Conservation (phyloP, 495 filamentous ascomycete genomes). For the Annulohypoxylon moriforme region DNA sequence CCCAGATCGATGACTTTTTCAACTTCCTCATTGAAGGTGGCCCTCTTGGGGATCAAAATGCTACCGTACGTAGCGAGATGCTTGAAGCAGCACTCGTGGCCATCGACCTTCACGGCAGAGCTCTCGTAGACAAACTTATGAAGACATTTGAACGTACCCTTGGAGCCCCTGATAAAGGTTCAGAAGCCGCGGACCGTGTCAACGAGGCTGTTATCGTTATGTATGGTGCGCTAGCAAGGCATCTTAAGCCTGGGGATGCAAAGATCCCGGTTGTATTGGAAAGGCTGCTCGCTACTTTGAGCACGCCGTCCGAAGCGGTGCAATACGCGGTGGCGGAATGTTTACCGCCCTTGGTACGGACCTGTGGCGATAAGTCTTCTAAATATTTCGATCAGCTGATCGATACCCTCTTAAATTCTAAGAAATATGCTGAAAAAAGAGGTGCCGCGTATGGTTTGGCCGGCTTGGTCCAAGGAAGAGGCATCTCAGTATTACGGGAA, state of each 20-base stretch:
- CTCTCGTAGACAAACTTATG: conserved; percentile 90
- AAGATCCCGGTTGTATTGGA: conserved; percentile 88
- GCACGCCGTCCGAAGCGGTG: conserved; percentile 95
- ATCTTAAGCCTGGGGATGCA: conserved; percentile 83
- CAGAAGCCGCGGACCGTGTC: conserved; percentile 81
- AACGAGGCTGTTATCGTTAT: conserved; percentile 98
- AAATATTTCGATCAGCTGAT: conserved; percentile 84
- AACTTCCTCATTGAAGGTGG: conserved; percentile 86
- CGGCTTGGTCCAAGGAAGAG: conserved; percentile 86
- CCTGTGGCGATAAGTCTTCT: conserved; percentile 77
- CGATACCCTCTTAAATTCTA: conserved; percentile 81
- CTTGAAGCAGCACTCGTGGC: conserved; percentile 88
- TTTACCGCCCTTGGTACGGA: conserved; percentile 85
- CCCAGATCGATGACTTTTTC: conserved; percentile 78
- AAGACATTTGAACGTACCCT: conserved; percentile 86
- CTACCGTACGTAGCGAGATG: conserved; percentile 85
- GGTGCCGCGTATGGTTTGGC: conserved; percentile 96
- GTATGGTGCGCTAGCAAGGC: conserved; percentile 90
- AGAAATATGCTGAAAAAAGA: conserved; percentile 88
- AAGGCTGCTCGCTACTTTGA: conserved; percentile 83
- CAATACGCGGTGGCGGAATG: conserved; percentile 96
- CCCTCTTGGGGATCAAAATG: conserved; percentile 82
- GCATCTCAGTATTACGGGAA: conserved; percentile 83
- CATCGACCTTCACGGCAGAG: conserved; percentile 80
- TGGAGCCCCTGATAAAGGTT: conserved; percentile 81